Base-by-base conservation (phyloP, 2,329 filamentous ascomycete species). In the Talaromyces sp. region DNA sequence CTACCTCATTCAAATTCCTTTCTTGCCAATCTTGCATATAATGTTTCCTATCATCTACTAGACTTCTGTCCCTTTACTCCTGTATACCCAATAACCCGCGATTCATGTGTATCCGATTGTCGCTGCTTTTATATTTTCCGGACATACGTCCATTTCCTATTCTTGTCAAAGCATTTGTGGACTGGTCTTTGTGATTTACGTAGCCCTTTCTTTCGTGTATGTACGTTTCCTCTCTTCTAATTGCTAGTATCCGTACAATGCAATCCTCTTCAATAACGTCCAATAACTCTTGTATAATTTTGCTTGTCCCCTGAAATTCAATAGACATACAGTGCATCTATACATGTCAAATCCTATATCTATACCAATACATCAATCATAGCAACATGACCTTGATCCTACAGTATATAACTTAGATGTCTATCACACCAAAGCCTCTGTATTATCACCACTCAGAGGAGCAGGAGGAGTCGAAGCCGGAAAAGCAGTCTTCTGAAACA, bases 401-500 rank as follows among this genome's bases (percentile, higher is more conserved):
- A 27, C 27, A 27, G 27, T 27, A 27, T 27, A 27, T 27, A 27
- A 27, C 27, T 27, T 49, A 7, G 19, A 22, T 22, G 22, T 49
- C n/a, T 33, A n/a, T 35, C 50, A 37, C 13, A 11, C 4, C 5
- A 1, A 37, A 37, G 31, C n/a, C 9, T 56, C 17, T 9, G 27
- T 31, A 7, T 56, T 37, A 56, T 19, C 52, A 37, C 5, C 31
- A 22, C 8, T n/a, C 17, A 19, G 2, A n/a, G 47, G 25, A 11
- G 17, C 13, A 5, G 49, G 10, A 45, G 19, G 17, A n/a, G 50
- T 47, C 11, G 59, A 8, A 17, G 65, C 37, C n/a, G 66, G 59
- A 57, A 66, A 66, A 25, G 60, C 63, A 31, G 72, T 72, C 66
- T 79, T 79, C 63, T 78, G 78, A 49, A 80, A 80, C n/a, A 80